phyloP scores from a whole-genome alignment of 768 basidiomycete genomes.

The Hericium rajendrae region DNA sequence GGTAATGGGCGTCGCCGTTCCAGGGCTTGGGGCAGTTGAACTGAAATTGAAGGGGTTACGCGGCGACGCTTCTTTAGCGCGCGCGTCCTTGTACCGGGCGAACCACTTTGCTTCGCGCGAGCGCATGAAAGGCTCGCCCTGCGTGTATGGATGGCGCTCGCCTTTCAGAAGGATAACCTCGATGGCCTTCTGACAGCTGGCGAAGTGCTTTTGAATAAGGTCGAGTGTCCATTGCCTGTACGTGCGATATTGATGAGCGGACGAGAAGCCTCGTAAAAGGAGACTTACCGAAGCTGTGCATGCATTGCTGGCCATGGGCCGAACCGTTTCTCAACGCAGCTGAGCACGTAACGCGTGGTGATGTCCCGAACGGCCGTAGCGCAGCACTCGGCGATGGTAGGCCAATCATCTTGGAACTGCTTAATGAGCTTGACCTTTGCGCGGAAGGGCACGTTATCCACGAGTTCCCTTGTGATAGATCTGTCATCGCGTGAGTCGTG shows the following conservation, averaged over 20 bases:
- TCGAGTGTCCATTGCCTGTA: neutral
- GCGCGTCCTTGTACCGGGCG: neutral
- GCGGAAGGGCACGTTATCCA: neutral
- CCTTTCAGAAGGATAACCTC: neutral
- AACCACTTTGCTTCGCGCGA: neutral
- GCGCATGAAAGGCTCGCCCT: neutral
- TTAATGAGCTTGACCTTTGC: neutral
- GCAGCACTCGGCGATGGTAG: neutral
- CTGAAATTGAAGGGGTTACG: too few relatives aligned
- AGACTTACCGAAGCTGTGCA: neutral
- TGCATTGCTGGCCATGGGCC: neutral
- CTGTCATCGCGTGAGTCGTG: neutral
- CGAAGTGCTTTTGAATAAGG: neutral
- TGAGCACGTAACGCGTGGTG: neutral
- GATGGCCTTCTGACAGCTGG: neutral
- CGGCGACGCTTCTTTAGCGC: neutral
- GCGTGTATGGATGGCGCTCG: neutral
- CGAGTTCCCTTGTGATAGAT: neutral
- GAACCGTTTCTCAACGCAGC: neutral
- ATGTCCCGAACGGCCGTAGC: neutral
- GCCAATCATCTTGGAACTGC: neutral
- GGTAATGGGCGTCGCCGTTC: too few relatives aligned
- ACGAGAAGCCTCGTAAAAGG: neutral
- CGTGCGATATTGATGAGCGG: neutral
- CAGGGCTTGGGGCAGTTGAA: too few relatives aligned